Base-by-base conservation (phyloP, 441 rosid species). In the Bocquillonia castaneifolia region DNA sequence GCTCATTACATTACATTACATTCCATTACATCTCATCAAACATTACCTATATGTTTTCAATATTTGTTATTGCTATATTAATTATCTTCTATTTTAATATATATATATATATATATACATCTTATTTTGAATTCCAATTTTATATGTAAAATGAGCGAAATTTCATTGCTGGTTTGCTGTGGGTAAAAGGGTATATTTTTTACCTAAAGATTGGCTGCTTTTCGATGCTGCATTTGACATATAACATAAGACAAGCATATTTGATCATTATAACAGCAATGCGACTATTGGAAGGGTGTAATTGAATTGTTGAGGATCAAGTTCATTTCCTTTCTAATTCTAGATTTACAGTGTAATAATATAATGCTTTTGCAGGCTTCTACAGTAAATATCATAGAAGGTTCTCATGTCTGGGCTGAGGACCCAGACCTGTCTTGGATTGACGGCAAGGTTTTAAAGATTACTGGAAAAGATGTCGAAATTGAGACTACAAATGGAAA, bases 321-420 rank as follows among this genome's bases (percentile, higher is more conserved):
- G 40, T 36, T 42, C 9, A 13, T 42, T 5, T 6, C 47, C 13
- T 13, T 5, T 6, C 15, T n/a, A 6, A 13, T 42, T 61, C 25
- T 15, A 23, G 55, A 29, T 32, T 31, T 31, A n/a, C 36, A 32
- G 54, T 58, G 36, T 60, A 47, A 37, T 73, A 40, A 79, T 55
- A 56, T 65, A 32, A 36, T 75, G 51, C 52, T 42, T 67, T 20
- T 77, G 78, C 86, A 91, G 97, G 96, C 85, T 76, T 86, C 93
- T 77, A 80, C 87, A 3, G 96, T 88, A 56, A 93, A 89, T 68
- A 91, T 93, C 63, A 89, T 82, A 68, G 97, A 87, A 3, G 93
- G 93, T 74, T 93, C 97, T 75, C 85, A 91, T 34, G 91, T 91
- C 74, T 93, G 97, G 99, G 85, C 77, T 22, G 99, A 93, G 79